Conservation (phyloP, 805 yeast genomes). For the Metschnikowia santaceciliae region DNA sequence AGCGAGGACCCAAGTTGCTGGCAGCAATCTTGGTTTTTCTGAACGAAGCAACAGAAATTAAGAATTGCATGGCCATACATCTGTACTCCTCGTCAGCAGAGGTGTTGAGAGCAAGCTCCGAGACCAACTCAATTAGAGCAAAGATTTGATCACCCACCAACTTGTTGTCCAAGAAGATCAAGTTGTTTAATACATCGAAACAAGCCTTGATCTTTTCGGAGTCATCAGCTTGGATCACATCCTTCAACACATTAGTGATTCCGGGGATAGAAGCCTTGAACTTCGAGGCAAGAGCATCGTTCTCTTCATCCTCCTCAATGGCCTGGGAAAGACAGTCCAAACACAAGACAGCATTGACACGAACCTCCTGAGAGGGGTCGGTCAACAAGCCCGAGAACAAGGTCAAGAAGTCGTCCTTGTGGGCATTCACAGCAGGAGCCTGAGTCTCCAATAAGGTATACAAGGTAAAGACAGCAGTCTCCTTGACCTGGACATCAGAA, state of each 20-base stretch:
- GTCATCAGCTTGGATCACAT: conserved; percentile 68
- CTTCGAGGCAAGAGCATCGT: conserved; percentile 41
- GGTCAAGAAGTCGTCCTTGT: conserved; percentile 63
- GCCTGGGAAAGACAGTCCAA: conserved; percentile 66
- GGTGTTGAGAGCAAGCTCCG: conserved; percentile 67
- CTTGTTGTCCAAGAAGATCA: conserved; percentile 71
- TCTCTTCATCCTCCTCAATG: conserved; percentile 56
- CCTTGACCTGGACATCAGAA: conserved; percentile 56
- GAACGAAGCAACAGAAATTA: conserved; percentile 72
- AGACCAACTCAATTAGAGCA: conserved; percentile 65
- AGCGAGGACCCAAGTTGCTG: conserved; percentile 78
- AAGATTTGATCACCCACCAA: conserved; percentile 73
- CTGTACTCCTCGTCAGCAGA: conserved; percentile 76
- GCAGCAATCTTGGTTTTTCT: conserved; percentile 77
- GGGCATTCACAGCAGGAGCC: conserved; percentile 52
- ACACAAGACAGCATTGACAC: conserved; percentile 79
- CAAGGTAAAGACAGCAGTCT: conserved; percentile 78
- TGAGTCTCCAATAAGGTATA: conserved; percentile 73
- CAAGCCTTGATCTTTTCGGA: conserved; percentile 65
- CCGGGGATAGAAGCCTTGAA: conserved; percentile 70
- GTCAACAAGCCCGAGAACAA: conserved; percentile 66
- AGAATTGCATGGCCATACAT: conserved; percentile 76
- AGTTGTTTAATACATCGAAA: conserved; percentile 80
- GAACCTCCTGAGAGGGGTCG: conserved; percentile 66
- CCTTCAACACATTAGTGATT: conserved; percentile 77